Conservation (phyloP, 192 early-diverging fungal species). For the Umbelopsis vinacea region DNA sequence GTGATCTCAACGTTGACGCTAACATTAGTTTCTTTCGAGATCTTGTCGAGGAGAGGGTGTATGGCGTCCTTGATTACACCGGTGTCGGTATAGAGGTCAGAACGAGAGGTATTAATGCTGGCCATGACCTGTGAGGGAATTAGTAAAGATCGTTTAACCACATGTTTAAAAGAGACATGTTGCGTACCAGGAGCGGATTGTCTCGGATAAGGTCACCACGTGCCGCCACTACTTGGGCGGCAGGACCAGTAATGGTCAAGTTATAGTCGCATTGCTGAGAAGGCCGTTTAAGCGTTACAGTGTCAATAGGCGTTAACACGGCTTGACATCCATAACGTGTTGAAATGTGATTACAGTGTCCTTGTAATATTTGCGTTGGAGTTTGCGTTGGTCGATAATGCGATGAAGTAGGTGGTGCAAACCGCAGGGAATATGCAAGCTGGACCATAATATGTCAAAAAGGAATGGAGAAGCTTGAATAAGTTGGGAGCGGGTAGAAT, state of each 20-base stretch:
- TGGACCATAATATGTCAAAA: conserved; percentile 18
- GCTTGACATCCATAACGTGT: conserved; percentile 34
- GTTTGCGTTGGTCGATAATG: conserved; percentile 32
- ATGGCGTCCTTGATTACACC: conserved; percentile 4
- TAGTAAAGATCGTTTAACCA: not conserved
- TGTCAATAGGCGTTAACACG: conserved; percentile 10
- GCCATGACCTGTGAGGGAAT: conserved; percentile 9
- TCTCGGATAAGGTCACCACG: conserved; percentile 48
- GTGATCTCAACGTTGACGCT: conserved; percentile 19
- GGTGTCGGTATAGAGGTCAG: not conserved
- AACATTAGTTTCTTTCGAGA: conserved; percentile 16
- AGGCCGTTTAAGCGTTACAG: conserved; percentile 13
- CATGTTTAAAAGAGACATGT: not conserved
- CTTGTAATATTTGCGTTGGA: conserved; percentile 25
- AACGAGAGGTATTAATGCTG: conserved; percentile 8
- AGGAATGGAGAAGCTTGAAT: conserved; percentile 14
- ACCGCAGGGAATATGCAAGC: conserved; percentile 34
- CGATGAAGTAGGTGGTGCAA: conserved; percentile 32
- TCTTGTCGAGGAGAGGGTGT: conserved; percentile 4
- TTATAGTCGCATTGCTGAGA: conserved; percentile 51
- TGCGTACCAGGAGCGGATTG: conserved; percentile 48
- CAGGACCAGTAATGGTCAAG: conserved; percentile 50
- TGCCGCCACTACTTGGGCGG: conserved; percentile 42
- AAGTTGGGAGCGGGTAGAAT: not conserved
- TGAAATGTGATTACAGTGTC: conserved; percentile 30